Conservation (phyloP, 345 rosid genomes). For the Eucalyptus decipiens region DNA sequence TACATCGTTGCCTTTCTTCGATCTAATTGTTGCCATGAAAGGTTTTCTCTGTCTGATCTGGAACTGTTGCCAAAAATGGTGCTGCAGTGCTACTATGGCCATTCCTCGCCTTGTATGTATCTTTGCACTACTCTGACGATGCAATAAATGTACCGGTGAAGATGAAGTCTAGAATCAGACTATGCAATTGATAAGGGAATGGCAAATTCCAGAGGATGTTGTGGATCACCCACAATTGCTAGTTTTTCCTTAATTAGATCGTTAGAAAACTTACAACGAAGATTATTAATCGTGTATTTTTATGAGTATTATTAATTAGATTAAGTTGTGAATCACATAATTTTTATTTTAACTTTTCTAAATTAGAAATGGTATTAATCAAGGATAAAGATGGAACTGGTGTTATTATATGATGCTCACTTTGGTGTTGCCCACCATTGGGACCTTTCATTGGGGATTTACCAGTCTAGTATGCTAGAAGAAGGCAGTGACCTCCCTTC, state of each 20-base stretch:
- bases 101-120: neutral
- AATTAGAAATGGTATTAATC: neutral
- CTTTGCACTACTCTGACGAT: neutral
- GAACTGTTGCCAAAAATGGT: neutral
- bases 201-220: neutral
- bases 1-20: neutral
- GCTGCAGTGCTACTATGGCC: neutral
- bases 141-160: neutral
- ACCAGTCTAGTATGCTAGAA: no score
- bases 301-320: no score
- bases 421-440: no score
- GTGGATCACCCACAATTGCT: neutral
- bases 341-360: neutral
- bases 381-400: rapidly evolving
- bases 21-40: neutral
- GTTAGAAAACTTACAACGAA: neutral
- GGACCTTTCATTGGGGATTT: no score
- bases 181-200: neutral
- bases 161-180: neutral
- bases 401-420: neutral
- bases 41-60: neutral
- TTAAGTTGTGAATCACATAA: neutral
- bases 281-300: no score
- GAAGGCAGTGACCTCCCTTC: no score
- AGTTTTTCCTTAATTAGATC: neutral